Conservation (phyloP, 208 protist genomes). For the Novymonas esmeraldas region DNA sequence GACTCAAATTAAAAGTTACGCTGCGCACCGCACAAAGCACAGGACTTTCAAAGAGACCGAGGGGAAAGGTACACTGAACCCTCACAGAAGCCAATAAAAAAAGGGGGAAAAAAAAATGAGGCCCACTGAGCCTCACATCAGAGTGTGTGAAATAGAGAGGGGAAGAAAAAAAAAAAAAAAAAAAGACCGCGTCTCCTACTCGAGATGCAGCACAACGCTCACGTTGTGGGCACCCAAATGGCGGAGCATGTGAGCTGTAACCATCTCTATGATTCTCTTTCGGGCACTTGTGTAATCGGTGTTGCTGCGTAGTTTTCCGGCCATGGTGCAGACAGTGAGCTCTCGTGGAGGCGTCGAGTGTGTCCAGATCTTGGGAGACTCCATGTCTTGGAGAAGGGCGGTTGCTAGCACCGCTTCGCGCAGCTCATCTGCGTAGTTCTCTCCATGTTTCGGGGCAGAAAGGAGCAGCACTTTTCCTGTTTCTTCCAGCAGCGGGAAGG, state of each 20-base stretch:
- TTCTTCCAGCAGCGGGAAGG: slow-evolving; percentile 77
- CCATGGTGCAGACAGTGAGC: slow-evolving; percentile 50
- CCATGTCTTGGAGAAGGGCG: slow-evolving; percentile 37
- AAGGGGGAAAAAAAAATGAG: neutral
- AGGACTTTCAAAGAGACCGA: no score
- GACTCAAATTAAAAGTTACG: no score
- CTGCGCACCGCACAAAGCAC: no score
- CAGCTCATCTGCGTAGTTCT: slow-evolving; percentile 28
- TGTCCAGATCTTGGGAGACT: slow-evolving; percentile 50
- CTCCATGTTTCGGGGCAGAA: slow-evolving; percentile 28
- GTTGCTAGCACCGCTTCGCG: slow-evolving; percentile 29
- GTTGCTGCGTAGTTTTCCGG: slow-evolving; percentile 28
- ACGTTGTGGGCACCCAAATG: slow-evolving; percentile 18
- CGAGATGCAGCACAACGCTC: slow-evolving; percentile 29
- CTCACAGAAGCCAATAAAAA: neutral
- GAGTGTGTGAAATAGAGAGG: neutral
- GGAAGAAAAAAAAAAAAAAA: slow-evolving; percentile 10
- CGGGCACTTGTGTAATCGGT: slow-evolving; percentile 18
- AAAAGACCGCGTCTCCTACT: slow-evolving; percentile 8
- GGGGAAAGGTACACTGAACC: no score
- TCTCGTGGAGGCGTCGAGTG: slow-evolving; percentile 69
- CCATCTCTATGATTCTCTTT: slow-evolving; percentile 21
- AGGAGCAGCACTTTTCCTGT: slow-evolving; percentile 79
- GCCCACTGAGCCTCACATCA: no score
- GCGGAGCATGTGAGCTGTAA: slow-evolving; percentile 12